Evolutionary conservation across 2,329 filamentous ascomycete genomes (phyloP), one percentile per base, ranked within the genome.

Genomic region (Fusarium nematophilum): DNA sequence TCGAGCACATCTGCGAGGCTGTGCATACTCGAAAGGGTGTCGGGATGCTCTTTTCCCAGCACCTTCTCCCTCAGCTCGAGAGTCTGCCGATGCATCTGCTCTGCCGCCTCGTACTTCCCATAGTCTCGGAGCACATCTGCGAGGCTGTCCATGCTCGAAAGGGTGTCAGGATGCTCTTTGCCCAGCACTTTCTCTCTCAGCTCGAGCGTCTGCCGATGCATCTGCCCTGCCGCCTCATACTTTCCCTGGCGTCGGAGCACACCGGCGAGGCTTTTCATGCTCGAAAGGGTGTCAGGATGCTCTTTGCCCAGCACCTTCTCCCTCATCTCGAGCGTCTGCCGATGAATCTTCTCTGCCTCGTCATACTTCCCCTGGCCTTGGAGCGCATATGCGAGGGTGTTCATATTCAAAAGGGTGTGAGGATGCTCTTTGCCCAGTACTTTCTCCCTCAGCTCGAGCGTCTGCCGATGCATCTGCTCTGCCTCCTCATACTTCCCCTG

Each of bases 321-420:
- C 9, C n/a, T 33, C n/a, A 54, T 13, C 23, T 62, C 37, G 4
- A 69, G 29, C 11, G 34, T 33, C 23, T 57, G 50, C 23, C 36
- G 34, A 39, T 59, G 23, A 8, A 64, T 50, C 33, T 52, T 21
- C 38, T 65, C 59, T 26, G 65, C 67, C 46, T 67, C 57, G n/a
- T 58, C 3, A 23, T 62, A 57, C 30, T 53, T 53, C 3, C 59
- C 54, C 42, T 51, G 14, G 3, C 6, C 6, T 4, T 10, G 1
- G 6, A 38, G 9, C 9, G 18, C 11, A 1, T 1, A 2, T 38
- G 36, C 36, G 1, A 25, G 8, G 9, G 2, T 14, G 7, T 38
- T 3, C 17, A 25, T 38, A 2, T 6, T 25, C 5, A 1, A 3
- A 5, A 21, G 4, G 3, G 52, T 49, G n/a, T 1, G 6, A 6